A percentile compares a stretch with the other conserved stretches of the same genome.
These are phyloP conservation scores for Fomitopsis pinicola DNA, from an alignment of 1,284 basidiomycete genomes.

Conservation along the genomic window DNA sequence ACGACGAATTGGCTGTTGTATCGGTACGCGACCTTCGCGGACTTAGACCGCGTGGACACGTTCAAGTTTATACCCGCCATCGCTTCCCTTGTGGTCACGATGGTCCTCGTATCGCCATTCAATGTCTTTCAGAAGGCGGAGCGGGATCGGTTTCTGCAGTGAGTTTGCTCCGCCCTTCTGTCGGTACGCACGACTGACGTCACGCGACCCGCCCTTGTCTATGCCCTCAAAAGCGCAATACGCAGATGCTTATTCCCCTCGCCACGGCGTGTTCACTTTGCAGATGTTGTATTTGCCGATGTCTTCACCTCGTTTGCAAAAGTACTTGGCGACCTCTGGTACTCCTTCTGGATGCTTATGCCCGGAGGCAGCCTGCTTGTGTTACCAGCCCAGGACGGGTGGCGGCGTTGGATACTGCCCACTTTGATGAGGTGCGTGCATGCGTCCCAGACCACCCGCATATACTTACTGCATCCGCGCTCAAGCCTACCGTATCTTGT, in stretches of 20 bases:
- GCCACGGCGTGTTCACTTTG: conserved; percentile 70
- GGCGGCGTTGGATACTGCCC: conserved; percentile 73
- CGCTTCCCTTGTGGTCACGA: conserved; percentile 54
- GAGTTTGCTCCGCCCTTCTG: conserved; percentile 28
- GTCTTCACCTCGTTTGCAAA: conserved; percentile 96
- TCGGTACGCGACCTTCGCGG: conserved; percentile 52
- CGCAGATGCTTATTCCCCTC: conserved; percentile 72
- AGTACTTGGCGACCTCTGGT: conserved; percentile 92
- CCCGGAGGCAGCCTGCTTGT: conserved; percentile 71
- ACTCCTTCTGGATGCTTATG: conserved; percentile 78
- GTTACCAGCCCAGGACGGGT: conserved; percentile 58
- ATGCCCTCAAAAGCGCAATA: conserved; percentile 44
- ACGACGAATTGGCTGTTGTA: conserved; percentile 66
- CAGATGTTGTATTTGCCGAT: conserved; percentile 93
- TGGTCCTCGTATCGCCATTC: conserved; percentile 62
- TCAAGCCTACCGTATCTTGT: conserved; percentile 68
- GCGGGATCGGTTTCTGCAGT: conserved; percentile 74
- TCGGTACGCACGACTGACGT: neutral
- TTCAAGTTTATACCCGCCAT: conserved; percentile 76
- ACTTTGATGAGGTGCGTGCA: conserved; percentile 76
- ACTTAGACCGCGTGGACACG: conserved; percentile 57
- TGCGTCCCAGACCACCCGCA: conserved; percentile 8
- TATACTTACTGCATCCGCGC: neutral
- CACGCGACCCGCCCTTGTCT: neutral
- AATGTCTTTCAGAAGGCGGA: conserved; percentile 64